Evolutionary conservation across 768 basidiomycete genomes (phyloP).

Genomic region (Mycena haematopus): DNA sequence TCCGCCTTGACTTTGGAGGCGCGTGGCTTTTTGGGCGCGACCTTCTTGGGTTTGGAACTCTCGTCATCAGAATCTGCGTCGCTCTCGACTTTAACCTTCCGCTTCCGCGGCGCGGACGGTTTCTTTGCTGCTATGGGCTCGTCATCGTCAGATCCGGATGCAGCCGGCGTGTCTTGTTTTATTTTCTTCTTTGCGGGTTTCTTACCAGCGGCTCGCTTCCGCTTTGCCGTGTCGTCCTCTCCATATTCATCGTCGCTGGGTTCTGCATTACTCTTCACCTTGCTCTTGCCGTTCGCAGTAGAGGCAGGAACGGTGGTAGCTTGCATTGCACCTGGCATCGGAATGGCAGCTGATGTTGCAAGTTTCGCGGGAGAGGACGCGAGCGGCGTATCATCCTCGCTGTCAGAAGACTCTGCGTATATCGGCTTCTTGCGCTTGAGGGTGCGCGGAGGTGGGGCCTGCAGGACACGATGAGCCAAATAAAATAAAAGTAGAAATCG

Average conservation of each 20-base stretch:
- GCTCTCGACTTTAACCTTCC: constrained; percentile 57
- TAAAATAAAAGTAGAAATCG: constrained; percentile 28
- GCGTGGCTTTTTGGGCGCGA: constrained; percentile 47
- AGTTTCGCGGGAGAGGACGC: constrained; percentile 75
- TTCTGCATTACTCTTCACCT: constrained; percentile 42
- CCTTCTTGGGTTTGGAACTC: constrained; percentile 51
- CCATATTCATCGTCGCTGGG: constrained; percentile 41
- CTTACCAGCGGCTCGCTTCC: constrained; percentile 65
- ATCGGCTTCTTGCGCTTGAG: constrained; percentile 68
- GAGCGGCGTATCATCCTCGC: constrained; percentile 75
- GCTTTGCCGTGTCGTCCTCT: constrained; percentile 54
- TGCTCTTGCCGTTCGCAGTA: constrained; percentile 48
- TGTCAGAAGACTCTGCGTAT: constrained; percentile 53
- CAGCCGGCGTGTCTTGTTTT: constrained; percentile 56
- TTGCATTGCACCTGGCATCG: constrained; percentile 48
- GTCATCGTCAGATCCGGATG: constrained; percentile 42
- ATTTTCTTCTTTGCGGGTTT: constrained; percentile 70
- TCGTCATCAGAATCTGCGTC: constrained; percentile 54
- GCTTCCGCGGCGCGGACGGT: constrained; percentile 43
- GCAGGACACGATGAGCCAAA: constrained; percentile 50
- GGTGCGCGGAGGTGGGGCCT: constrained; percentile 49
- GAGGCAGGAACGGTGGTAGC: constrained; percentile 43
- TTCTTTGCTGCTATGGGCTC: constrained; percentile 49
- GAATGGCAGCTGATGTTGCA: constrained; percentile 42
- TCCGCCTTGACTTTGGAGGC: constrained; percentile 62